Percentiles rank a stretch among this genome's conserved stretches.
phyloP scores from a whole-genome alignment of 1,284 basidiomycete genomes.

The Pascua guehoae region DNA sequence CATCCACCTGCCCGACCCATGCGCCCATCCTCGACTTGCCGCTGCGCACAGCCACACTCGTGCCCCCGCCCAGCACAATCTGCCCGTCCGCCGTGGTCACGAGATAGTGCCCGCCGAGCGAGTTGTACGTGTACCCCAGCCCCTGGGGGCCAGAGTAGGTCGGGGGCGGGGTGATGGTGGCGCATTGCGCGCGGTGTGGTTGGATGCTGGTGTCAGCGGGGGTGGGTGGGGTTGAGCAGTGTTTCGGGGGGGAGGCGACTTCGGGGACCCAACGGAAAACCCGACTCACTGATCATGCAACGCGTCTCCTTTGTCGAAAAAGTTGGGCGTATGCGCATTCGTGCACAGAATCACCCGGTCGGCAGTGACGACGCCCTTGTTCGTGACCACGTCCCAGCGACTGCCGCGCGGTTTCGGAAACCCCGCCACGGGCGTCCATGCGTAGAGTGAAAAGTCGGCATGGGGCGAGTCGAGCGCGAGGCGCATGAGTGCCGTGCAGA shows the following conservation, averaged over 20 bases:
- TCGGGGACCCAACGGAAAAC: no score
- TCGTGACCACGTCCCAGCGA: constrained; percentile 16
- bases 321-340: constrained; percentile 31
- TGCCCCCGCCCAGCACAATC: constrained; percentile 22
- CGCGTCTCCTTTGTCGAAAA: constrained; percentile 17
- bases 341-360: constrained; percentile 26
- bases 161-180: constrained; percentile 29
- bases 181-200: constrained; percentile 21
- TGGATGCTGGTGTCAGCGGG: constrained; percentile 18
- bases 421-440: constrained; percentile 25
- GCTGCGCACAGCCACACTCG: constrained; percentile 6
- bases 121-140: constrained; percentile 25
- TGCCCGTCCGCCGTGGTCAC: constrained; percentile 15
- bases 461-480: constrained; percentile 16
- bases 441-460: constrained; percentile 18
- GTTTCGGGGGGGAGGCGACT: no score
- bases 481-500: constrained; percentile 24
- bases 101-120: constrained; percentile 23
- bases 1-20: constrained; percentile 15
- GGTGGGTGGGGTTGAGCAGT: no score
- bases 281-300: constrained; percentile 5
- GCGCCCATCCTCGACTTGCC: constrained; percentile 10
- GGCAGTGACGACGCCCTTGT: constrained; percentile 21
- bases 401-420: constrained; percentile 4
- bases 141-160: constrained; percentile 18